These are phyloP conservation scores for Fusarium devonianum DNA, from an alignment of 2,329 filamentous ascomycete species.

Conservation along the genomic window DNA sequence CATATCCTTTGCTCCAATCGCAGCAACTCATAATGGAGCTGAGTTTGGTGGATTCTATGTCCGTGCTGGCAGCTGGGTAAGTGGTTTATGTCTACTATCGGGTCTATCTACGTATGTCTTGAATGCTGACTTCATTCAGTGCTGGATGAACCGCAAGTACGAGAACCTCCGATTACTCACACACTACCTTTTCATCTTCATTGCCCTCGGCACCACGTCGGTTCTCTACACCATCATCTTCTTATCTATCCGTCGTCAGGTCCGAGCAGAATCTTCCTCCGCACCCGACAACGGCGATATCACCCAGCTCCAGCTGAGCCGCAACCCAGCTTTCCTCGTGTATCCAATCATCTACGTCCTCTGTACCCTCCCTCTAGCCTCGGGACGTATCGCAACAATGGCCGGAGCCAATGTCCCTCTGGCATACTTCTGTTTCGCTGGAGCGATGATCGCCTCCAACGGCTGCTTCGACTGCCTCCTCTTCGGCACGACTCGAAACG, in stretches of 20 bases:
- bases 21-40: conserved; percentile 52
- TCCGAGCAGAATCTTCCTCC: conserved; percentile 6
- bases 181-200: conserved; percentile 71
- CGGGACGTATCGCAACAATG: conserved; percentile 70
- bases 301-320: conserved; percentile 34
- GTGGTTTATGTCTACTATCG: conserved; percentile 20
- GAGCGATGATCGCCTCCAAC: conserved; percentile 64
- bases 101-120: too few species aligned
- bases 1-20: conserved; percentile 61
- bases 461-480: conserved; percentile 63
- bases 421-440: conserved; percentile 65
- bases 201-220: conserved; percentile 48
- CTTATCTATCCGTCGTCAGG: conserved; percentile 46
- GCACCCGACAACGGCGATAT: conserved; percentile 20
- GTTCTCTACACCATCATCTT: conserved; percentile 53
- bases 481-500: conserved; percentile 59
- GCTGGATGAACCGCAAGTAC: conserved; percentile 67
- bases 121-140: conserved; percentile 49
- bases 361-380: conserved; percentile 72
- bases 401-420: conserved; percentile 59
- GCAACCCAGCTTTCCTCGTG: conserved; percentile 65
- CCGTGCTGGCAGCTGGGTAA: conserved; percentile 69
- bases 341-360: conserved; percentile 74
- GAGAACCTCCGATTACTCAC: conserved; percentile 63
- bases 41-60: conserved; percentile 61